Base-by-base conservation (phyloP, 371 early-diverging fungal species). In the Apophysomyces sp. region DNA sequence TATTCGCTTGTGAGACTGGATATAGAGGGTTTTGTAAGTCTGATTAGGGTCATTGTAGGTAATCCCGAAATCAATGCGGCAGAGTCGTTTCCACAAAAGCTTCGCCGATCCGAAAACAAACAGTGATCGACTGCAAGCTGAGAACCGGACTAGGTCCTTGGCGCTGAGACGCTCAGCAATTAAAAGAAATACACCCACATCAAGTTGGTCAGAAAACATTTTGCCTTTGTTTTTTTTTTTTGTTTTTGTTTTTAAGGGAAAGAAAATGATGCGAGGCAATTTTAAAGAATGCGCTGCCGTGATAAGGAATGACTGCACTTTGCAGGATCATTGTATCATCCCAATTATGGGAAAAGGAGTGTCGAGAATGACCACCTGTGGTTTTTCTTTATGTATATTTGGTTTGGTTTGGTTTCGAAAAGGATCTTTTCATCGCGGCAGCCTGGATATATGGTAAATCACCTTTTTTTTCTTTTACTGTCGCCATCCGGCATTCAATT, bases 401-500 rank as follows among this genome's bases (percentile, higher is more conserved):
- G 5, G 34, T 34, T 7, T 34, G n/a, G 34, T 34, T 34, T 34
- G 34, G 34, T 34, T 34, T 34, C 34, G 12, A 5, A 7, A 12
- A 34, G 34, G 34, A 12, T n/a, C 34, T 12, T 34, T 12, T 34
- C 34, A 34, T 34, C 12, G 34, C 16, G 7, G 41, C 41, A 15
- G 41, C 16, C 41, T 15, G 41, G 41, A 41, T 41, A 41, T 41
- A 41, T 13, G 41, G n/a, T 41, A 18, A 18, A 41, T 57, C 76
- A 63, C 76, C 73, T 75, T 5, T 75, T 41, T 41, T 41, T 41
- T 41, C 7, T 7, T 41, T 41, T 18, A 41, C 16, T 41, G 41
- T 11, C 41, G 41, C 41, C 41, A 41, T 41, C 41, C 80, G n/a
- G 80, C 77, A 36, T 77, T 80, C 57, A 77, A 65, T 64, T 80